Base-by-base conservation (phyloP, 169 alveolate species). In the Eimeria maxima region DNA sequence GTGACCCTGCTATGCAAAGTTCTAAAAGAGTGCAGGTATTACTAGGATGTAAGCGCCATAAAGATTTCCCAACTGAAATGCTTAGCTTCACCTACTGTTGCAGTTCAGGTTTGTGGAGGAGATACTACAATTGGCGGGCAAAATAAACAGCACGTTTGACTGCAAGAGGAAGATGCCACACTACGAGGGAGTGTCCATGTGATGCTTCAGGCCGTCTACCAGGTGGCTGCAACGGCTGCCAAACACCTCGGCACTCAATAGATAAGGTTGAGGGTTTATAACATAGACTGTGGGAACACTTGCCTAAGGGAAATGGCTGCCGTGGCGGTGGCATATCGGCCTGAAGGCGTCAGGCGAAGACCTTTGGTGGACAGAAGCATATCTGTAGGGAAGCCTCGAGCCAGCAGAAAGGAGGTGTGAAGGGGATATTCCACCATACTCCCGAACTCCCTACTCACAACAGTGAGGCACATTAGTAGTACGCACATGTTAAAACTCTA, bases 221-320 rank as follows among this genome's bases (percentile, higher is more conserved):
- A n/a, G 50, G 16, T 33, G 27, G 81, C 20, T 16, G 27, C 53
- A 42, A 5, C 27, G 29, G 81, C 44, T 6, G 2, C 80, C 47
- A 69, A 11, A 6, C 50, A 8, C 3, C 42, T 27, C 45, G 7
- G 45, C 16, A 13, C 67, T 57, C 18, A 18, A 11, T 11, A 7
- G 11, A 7, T 18, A 57, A 24, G n/a, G 67, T 57, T 29, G 29
- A 71, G 24, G 14, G 11, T 29, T 38, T 13, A 33, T 11, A 53
- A 33, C 10, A 16, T 3, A 11, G 55, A 18, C 3, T 71, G 11
- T 8, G 47, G 47, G 44, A 10, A 18, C 47, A 24, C 93, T 86
- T 86, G 93, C 93, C 93, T 86, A 60, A 93, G 76, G 29, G 89
- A 88, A 33, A 93, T 45, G 57, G 88, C 96, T 4, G 96, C 89